phyloP scores from a whole-genome alignment of 1,284 basidiomycete genomes.

The Sphaerobolus stellatus region DNA sequence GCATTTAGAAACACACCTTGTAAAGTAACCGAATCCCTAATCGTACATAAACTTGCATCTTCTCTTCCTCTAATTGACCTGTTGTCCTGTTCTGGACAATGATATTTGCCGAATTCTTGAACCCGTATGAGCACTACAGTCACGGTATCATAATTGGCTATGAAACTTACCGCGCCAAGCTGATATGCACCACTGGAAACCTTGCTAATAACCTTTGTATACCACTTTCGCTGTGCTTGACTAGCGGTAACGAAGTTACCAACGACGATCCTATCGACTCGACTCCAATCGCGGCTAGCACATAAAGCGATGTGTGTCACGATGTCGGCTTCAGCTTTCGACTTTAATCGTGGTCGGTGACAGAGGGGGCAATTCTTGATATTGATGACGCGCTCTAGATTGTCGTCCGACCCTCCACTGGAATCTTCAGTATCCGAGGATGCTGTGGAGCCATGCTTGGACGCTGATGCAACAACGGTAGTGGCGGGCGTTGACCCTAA shows the following conservation, averaged over 20 bases:
- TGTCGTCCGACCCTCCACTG: constrained; percentile 39
- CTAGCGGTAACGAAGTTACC: constrained; percentile 94
- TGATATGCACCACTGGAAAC: constrained; percentile 85
- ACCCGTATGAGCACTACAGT: constrained; percentile 1
- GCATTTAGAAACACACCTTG: constrained; percentile 50
- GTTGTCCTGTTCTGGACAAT: constrained; percentile 91
- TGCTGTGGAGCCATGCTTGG: constrained; percentile 34
- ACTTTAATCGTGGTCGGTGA: constrained; percentile 80
- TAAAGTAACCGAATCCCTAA: constrained; percentile 91
- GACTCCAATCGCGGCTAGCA: constrained; percentile 88
- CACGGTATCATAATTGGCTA: constrained; percentile 3
- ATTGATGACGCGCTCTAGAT: constrained; percentile 90
- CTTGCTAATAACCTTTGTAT: constrained; percentile 85
- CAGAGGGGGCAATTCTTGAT: constrained; percentile 93
- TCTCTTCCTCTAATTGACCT: constrained; percentile 94
- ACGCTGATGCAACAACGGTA: background rate
- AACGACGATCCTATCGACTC: constrained; percentile 85
- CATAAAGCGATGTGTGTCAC: constrained; percentile 93
- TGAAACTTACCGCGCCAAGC: constrained; percentile 75
- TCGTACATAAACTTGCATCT: constrained; percentile 95
- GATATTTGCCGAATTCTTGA: constrained; percentile 90
- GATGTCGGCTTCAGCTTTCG: constrained; percentile 91
- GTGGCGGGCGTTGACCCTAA: constrained; percentile 11
- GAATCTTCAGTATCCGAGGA: constrained; percentile 49
- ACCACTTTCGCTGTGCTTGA: constrained; percentile 97